phyloP scores from a whole-genome alignment of 345 rosid genomes.

The Litchi chinensis region DNA sequence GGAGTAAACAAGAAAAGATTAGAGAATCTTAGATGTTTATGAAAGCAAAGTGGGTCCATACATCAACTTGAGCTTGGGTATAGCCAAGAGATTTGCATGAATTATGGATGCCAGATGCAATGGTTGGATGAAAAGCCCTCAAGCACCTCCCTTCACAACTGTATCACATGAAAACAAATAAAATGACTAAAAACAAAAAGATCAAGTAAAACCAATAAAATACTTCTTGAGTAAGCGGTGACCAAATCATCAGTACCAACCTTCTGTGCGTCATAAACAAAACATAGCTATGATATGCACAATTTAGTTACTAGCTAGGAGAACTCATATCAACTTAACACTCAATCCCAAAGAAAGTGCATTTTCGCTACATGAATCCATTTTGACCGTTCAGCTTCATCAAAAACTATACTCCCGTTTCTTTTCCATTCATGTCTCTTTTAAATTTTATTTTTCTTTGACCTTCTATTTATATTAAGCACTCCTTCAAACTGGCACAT shows the following conservation, averaged over 20 bases:
- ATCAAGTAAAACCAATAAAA: background rate
- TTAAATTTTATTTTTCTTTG: background rate
- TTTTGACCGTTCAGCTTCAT: background rate
- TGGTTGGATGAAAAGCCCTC: slow-evolving; percentile 74
- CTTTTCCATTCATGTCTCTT: background rate
- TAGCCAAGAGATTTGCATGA: slow-evolving; percentile 62
- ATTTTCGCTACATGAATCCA: background rate
- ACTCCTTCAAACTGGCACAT: background rate
- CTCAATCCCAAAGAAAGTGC: background rate
- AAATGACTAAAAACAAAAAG: background rate
- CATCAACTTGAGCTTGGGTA: slow-evolving; percentile 45
- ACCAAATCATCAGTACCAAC: background rate
- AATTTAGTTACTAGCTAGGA: background rate
- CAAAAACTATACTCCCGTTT: background rate
- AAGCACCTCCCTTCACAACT: slow-evolving; percentile 76
- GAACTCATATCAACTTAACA: background rate
- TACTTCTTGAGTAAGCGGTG: background rate
- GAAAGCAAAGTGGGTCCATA: slow-evolving; percentile 31
- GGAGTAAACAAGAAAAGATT: slow-evolving; percentile 10
- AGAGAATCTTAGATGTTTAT: background rate
- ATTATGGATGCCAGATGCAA: slow-evolving; percentile 38
- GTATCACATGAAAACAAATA: slow-evolving; percentile 22
- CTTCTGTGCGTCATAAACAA: background rate
- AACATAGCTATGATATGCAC: background rate
- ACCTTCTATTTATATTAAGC: background rate